A percentile compares a stretch with the other conserved stretches of the same genome.
These are phyloP conservation scores for Telopea speciosissima DNA, from an alignment of 177 flowering plant species.

Conservation along the genomic window DNA sequence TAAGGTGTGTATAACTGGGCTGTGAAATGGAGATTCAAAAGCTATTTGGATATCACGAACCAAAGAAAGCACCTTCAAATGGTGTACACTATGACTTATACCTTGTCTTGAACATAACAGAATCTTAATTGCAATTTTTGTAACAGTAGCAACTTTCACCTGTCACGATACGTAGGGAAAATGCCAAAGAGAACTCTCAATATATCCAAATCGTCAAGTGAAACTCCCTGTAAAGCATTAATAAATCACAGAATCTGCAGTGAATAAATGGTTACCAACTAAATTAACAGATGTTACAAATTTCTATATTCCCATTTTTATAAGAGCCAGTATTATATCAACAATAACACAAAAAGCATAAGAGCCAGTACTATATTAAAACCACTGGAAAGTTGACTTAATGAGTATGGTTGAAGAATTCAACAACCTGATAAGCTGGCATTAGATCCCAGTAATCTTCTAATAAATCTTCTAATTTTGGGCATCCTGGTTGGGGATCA, in stretches of 20 bases:
- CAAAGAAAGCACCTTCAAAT: too few species aligned
- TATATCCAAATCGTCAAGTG: slow-evolving; percentile 66
- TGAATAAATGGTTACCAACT: not conserved
- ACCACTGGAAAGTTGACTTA: not conserved
- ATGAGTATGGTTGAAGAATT: not conserved
- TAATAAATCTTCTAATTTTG: slow-evolving; percentile 71
- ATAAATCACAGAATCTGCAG: not conserved
- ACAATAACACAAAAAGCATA: not conserved
- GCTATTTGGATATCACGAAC: too few species aligned
- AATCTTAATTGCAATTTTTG: not conserved
- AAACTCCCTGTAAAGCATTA: slow-evolving; percentile 47
- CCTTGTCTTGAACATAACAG: not conserved
- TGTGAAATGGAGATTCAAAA: too few species aligned
- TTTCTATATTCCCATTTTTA: not conserved
- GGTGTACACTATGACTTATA: too few species aligned
- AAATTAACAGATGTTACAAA: not conserved
- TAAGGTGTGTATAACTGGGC: too few species aligned
- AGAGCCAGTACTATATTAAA: not conserved
- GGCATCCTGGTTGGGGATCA: slow-evolving; percentile 68
- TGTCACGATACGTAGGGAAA: slow-evolving; percentile 87
- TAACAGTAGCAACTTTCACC: slow-evolving; percentile 33
- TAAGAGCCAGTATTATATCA: not conserved
- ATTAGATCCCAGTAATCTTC: slow-evolving; percentile 92
- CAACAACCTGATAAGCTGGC: slow-evolving; percentile 81
- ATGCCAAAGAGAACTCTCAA: slow-evolving; percentile 81